Evolutionary conservation across 495 filamentous ascomycete genomes (phyloP).

Genomic region (Talaromyces trachyspermus): DNA sequence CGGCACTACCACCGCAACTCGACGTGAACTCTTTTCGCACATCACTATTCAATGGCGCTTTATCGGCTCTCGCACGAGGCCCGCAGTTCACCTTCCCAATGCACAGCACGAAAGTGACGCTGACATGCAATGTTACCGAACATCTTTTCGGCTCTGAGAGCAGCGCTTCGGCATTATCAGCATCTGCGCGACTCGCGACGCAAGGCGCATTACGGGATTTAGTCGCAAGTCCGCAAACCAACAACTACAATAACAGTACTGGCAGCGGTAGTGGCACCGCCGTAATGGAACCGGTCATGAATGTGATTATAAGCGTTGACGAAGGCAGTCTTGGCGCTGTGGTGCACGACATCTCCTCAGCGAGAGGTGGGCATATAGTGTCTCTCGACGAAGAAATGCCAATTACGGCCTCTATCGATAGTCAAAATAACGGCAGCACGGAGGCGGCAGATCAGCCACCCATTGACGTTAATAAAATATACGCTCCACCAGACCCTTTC

Average conservation of each 20-base stretch:
- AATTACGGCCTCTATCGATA: constrained; percentile 17
- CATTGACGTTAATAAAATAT: constrained; percentile 66
- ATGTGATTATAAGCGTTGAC: constrained; percentile 73
- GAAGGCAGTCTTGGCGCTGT: constrained; percentile 75
- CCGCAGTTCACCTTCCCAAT: constrained; percentile 71
- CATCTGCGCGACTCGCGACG: constrained; percentile 68
- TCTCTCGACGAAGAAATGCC: constrained; percentile 62
- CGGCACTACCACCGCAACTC: constrained; percentile 35
- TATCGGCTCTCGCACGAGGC: constrained; percentile 81
- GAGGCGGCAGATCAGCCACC: too few relatives aligned
- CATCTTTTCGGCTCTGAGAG: constrained; percentile 63
- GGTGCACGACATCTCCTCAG: constrained; percentile 81
- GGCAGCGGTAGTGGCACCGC: constrained; percentile 44
- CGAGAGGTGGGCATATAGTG: constrained; percentile 76
- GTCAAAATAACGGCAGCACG: constrained; percentile 9
- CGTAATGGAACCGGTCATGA: constrained; percentile 90
- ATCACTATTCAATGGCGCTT: constrained; percentile 66
- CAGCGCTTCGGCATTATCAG: constrained; percentile 66
- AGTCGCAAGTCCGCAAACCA: constrained; percentile 8
- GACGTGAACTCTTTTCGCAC: constrained; percentile 49
- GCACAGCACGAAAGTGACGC: constrained; percentile 56
- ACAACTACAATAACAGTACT: constrained; percentile 25
- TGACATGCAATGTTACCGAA: constrained; percentile 56
- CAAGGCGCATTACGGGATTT: constrained; percentile 53
- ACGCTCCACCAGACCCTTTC: constrained; percentile 81